A percentile compares a stretch with the other conserved stretches of the same genome.
Evolutionary conservation across 1,139 yeast genomes (phyloP).

Genomic region (Saccharomyces hybrid): DNA sequence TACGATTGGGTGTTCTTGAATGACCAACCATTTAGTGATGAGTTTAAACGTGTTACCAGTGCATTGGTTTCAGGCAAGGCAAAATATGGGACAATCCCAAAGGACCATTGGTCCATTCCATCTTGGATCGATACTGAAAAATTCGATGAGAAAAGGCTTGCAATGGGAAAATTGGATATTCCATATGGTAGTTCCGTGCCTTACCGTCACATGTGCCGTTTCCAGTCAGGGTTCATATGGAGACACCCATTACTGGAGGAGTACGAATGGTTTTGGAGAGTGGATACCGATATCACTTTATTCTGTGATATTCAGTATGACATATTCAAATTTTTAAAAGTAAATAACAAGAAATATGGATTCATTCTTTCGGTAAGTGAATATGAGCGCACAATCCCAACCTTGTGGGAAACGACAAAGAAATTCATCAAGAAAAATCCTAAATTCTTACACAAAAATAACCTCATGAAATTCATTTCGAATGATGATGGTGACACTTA

Average conservation of each 20-base stretch:
- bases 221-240: slow-evolving; percentile 84
- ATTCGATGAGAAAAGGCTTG: slow-evolving; percentile 44
- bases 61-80: slow-evolving; percentile 43
- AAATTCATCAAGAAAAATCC: slow-evolving; percentile 59
- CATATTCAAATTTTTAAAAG: slow-evolving; percentile 72
- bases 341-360: slow-evolving; percentile 64
- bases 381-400: slow-evolving; percentile 69
- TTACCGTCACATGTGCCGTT: slow-evolving; percentile 87
- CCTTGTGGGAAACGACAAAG: slow-evolving; percentile 74
- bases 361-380: slow-evolving; percentile 82
- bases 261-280: slow-evolving; percentile 89
- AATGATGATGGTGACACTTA: slow-evolving; percentile 60
- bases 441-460: slow-evolving; percentile 55
- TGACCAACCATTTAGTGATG: slow-evolving; percentile 44
- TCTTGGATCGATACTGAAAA: slow-evolving; percentile 51
- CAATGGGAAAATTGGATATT: slow-evolving; percentile 39
- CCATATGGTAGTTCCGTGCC: slow-evolving; percentile 59
- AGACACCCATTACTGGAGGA: slow-evolving; percentile 64
- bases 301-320: slow-evolving; percentile 80
- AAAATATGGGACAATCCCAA: slow-evolving; percentile 44
- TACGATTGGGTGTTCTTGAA: slow-evolving; percentile 77
- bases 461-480: slow-evolving; percentile 64
- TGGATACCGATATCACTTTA: slow-evolving; percentile 76
- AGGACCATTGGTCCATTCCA: slow-evolving; percentile 51
- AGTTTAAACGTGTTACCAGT: slow-evolving; percentile 38